Conservation (phyloP, 2,329 filamentous ascomycete species). For the Scedosporium dehoogii region DNA sequence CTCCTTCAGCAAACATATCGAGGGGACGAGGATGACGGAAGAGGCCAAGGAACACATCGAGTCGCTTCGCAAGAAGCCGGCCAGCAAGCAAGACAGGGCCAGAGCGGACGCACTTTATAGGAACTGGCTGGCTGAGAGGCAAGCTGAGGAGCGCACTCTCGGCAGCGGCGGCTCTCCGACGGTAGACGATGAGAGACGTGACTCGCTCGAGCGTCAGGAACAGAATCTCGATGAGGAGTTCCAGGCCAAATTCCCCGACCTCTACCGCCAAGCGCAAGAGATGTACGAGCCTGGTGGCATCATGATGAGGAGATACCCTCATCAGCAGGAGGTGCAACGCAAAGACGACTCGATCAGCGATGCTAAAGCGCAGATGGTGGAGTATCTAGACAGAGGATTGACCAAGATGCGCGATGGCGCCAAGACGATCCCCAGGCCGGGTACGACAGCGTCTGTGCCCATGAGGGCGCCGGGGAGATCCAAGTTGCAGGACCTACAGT, state of each 20-base stretch:
- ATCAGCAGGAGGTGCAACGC: conserved; percentile 7
- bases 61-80: conserved; percentile 21
- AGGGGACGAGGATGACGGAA: conserved; percentile 29
- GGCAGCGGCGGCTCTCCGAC: background rate
- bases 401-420: conserved; percentile 28
- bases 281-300: conserved; percentile 16
- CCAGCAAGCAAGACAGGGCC: conserved; percentile 17
- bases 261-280: conserved; percentile 34
- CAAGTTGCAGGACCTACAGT: background rate
- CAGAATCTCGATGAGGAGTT: conserved; percentile 40
- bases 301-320: background rate
- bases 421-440: background rate
- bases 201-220: conserved; percentile 34
- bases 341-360: conserved; percentile 23
- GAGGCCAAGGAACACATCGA: conserved; percentile 27
- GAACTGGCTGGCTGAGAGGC: conserved; percentile 33
- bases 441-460: background rate
- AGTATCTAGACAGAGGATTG: conserved; percentile 35
- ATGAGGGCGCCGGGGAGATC: background rate
- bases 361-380: conserved; percentile 36
- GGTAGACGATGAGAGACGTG: conserved; percentile 23
- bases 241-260: conserved; percentile 29
- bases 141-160: conserved; percentile 29
- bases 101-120: conserved; percentile 29
- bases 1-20: conserved; percentile 41